phyloP scores from a whole-genome alignment of 2,329 filamentous ascomycete species.

The Cercospora canescens region DNA sequence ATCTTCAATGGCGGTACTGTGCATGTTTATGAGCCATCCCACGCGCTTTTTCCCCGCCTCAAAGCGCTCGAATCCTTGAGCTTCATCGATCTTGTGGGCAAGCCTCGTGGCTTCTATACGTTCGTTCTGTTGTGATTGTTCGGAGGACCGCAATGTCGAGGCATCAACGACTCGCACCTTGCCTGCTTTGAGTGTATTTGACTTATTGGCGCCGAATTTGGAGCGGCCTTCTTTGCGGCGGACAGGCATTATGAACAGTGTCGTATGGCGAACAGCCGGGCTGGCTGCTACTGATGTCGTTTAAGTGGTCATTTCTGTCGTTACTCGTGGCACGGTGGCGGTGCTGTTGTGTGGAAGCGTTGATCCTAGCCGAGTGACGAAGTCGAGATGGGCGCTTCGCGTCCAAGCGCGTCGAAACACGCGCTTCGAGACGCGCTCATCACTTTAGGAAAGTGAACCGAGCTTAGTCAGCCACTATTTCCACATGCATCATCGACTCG shows the following conservation, averaged over 20 bases:
- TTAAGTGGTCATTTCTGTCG: conserved; percentile 7
- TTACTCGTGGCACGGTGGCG: conserved; percentile 1
- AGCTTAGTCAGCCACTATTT: background rate
- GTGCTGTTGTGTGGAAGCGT: background rate
- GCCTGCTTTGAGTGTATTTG: conserved; percentile 28
- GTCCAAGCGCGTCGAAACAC: background rate
- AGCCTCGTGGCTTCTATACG: conserved; percentile 83
- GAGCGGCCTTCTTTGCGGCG: conserved; percentile 42
- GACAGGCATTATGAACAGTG: conserved; percentile 42
- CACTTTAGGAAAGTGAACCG: background rate
- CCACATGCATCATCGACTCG: conserved; percentile 15
- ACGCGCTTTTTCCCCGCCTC: conserved; percentile 82
- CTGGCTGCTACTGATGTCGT: background rate
- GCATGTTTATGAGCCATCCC: conserved; percentile 95
- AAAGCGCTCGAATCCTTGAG: conserved; percentile 89
- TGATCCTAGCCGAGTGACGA: background rate
- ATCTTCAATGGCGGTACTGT: conserved; percentile 83
- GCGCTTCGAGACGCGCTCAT: background rate
- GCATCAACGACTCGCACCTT: conserved; percentile 69
- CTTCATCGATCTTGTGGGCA: conserved; percentile 87
- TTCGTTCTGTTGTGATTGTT: conserved; percentile 89
- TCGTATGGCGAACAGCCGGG: background rate
- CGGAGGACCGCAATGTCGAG: conserved; percentile 69
- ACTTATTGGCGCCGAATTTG: conserved; percentile 41
- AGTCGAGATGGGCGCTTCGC: background rate